phyloP scores from a whole-genome alignment of 2,329 filamentous ascomycete genomes.

The Paraconiothyrium sp. region DNA sequence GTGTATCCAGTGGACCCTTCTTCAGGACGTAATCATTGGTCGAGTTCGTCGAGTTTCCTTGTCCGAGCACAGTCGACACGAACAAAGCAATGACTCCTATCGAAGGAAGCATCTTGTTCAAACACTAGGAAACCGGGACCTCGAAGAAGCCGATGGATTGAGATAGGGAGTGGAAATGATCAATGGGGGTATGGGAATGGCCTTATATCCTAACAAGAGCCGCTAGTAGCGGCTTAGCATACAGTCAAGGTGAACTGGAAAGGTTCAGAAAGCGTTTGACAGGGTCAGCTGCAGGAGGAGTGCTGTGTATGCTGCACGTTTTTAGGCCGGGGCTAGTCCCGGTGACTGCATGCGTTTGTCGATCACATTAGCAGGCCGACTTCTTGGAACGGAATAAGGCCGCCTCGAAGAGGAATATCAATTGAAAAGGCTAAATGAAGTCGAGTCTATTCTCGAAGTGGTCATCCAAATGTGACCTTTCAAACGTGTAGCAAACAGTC shows the following conservation, averaged over 20 bases:
- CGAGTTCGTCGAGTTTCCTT: conserved; percentile 18
- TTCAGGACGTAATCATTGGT: conserved; percentile 39
- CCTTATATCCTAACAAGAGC: background rate
- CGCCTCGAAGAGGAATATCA: background rate
- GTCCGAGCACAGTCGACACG: conserved; percentile 19
- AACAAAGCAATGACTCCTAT: conserved; percentile 23
- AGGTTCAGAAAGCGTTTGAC: background rate
- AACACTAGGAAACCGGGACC: too few relatives aligned
- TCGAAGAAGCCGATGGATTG: background rate
- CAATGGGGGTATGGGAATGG: conserved; percentile 17
- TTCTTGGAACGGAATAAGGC: background rate
- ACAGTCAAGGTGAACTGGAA: too few relatives aligned
- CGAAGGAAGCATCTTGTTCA: conserved; percentile 31
- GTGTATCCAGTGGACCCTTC: conserved; percentile 49
- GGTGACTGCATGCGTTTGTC: conserved; percentile 37
- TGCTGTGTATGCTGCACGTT: conserved; percentile 28
- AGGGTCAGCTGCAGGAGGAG: conserved; percentile 21
- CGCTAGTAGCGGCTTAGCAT: background rate
- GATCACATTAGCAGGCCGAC: conserved; percentile 25
- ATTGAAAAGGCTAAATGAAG: background rate
- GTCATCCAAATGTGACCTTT: background rate
- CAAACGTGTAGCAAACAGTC: background rate
- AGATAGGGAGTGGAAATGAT: background rate
- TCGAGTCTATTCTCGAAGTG: background rate
- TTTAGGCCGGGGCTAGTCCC: conserved; percentile 36